Conservation (phyloP, 1,284 basidiomycete genomes). For the Sporisorium iseilematis-ciliati region DNA sequence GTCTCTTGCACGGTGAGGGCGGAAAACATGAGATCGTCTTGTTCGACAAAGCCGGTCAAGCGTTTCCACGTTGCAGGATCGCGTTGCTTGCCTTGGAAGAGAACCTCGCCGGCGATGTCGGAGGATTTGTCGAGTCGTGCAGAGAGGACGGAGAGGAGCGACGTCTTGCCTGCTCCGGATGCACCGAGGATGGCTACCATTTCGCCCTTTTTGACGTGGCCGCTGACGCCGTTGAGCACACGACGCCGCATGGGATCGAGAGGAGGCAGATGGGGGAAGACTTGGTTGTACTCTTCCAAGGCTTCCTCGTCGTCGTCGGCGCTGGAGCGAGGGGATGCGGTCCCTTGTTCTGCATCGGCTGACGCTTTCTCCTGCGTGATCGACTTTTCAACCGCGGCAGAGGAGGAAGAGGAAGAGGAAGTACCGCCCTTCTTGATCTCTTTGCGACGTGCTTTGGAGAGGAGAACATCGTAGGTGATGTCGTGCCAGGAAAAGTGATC, state of each 20-base stretch:
- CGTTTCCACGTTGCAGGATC: constrained; percentile 57
- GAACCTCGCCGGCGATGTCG: constrained; percentile 45
- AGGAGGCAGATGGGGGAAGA: constrained; percentile 37
- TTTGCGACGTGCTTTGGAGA: constrained; percentile 51
- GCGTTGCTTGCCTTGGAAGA: constrained; percentile 46
- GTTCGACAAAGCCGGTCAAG: constrained; percentile 57
- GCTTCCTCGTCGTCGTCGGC: constrained; percentile 9
- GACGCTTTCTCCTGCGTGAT: constrained; percentile 3
- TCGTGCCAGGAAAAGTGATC: constrained; percentile 46
- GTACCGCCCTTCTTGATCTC: constrained; percentile 27
- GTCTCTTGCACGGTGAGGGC: constrained; percentile 56
- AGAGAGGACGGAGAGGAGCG: constrained; percentile 56
- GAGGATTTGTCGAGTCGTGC: constrained; percentile 51
- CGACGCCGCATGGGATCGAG: constrained; percentile 43
- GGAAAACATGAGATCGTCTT: constrained; percentile 58
- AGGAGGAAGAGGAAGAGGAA: background rate
- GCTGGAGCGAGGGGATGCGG: constrained; percentile 4
- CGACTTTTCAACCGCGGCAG: constrained; percentile 4
- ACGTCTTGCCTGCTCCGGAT: constrained; percentile 59
- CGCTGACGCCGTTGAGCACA: constrained; percentile 50
- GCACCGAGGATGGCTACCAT: constrained; percentile 60
- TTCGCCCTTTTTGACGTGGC: constrained; percentile 45
- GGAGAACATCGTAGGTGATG: constrained; percentile 57
- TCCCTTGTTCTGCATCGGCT: constrained; percentile 26
- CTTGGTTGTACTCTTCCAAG: constrained; percentile 33